Base-by-base conservation (phyloP, 768 basidiomycete species). In the Tricholoma furcatifolium region DNA sequence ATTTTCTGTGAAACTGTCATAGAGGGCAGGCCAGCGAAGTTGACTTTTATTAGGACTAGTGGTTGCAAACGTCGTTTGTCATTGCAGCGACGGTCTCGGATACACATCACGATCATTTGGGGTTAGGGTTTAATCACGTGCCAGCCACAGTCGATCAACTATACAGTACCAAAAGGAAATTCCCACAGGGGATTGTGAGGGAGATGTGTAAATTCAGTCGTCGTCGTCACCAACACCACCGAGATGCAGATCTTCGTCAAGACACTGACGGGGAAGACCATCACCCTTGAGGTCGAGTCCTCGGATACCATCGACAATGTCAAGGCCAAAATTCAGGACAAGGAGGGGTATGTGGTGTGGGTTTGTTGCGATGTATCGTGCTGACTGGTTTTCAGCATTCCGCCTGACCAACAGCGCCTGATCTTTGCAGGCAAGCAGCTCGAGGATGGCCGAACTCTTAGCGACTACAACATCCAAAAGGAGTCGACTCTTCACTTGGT, bases 351-450 rank as follows among this genome's bases (percentile, higher is more conserved):
- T 47, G 76, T 62, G 12, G 11, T 11, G 14, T 43, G 36, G 11
- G 11, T 3, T 12, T 7, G 6, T 9, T 18, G 3, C 27, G 17
- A 31, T 32, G 6, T 10, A 34, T 14, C 23, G 31, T 17, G 35
- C 35, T 48, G n/a, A 55, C 32, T 43, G 10, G 55, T 17, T 10
- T 14, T 20, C 50, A 90, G 88, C 56, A 97, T 96, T 60, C 93
- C 92, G 54, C 93, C 93, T 58, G 94, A 95, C 70, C 93, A 94
- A 70, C 93, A 97, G 67, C 88, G 93, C 54, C 80, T 97, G 57
- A 97, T 95, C 72, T 93, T 98, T 61, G 96, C 96, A 54, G 96
- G 96, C 49, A 98, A 98, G 82, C 96, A 98, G 73, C 85, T 98
- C 54, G 96, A 98, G 74, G 96, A 98, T 71, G 96, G 96, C 43